Percentiles rank a stretch among this genome's conserved stretches.
Conservation (phyloP, 108 stramenopile species). For the Stephanodiscus minutulus region DNA sequence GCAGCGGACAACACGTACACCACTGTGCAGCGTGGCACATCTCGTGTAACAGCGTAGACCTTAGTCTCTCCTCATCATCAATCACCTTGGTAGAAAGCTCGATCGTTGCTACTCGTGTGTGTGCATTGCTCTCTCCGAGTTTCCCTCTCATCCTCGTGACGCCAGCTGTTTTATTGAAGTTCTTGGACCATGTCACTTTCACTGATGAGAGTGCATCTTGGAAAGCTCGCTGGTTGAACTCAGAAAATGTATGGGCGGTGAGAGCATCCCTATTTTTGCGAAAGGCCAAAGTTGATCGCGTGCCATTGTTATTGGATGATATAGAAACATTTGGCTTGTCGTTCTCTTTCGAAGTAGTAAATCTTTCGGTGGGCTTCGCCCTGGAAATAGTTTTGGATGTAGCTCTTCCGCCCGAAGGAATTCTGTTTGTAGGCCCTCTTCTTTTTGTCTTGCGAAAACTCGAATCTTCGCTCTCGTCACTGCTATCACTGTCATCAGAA, state of each 20-base stretch:
- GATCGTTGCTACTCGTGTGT: slow-evolving; percentile 59
- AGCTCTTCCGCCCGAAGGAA: not conserved
- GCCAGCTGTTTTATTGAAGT: slow-evolving; percentile 86
- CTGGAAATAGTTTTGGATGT: not conserved
- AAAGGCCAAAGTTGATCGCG: slow-evolving; percentile 33
- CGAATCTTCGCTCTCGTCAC: slow-evolving; percentile 23
- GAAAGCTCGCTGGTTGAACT: slow-evolving; percentile 64
- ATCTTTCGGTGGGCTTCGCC: slow-evolving; percentile 11
- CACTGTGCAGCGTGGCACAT: slow-evolving; percentile 95
- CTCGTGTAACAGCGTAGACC: slow-evolving; percentile 91
- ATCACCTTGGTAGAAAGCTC: slow-evolving; percentile 91
- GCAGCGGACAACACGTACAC: too few relatives aligned
- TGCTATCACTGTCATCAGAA: slow-evolving; percentile 20
- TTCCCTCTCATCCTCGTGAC: slow-evolving; percentile 66
- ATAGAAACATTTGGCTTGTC: slow-evolving; percentile 5
- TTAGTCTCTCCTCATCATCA: slow-evolving; percentile 71
- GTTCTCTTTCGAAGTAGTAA: slow-evolving; percentile 6
- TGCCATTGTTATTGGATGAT: not conserved
- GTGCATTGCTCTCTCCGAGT: slow-evolving; percentile 10
- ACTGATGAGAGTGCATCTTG: slow-evolving; percentile 48
- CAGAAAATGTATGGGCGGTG: slow-evolving; percentile 44
- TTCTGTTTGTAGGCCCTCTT: not conserved
- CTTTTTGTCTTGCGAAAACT: not conserved
- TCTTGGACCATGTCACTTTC: slow-evolving; percentile 76
- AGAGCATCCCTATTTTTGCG: slow-evolving; percentile 56